These are phyloP conservation scores for Clarireedia hainanense DNA, from an alignment of 2,329 filamentous ascomycete species.

Conservation along the genomic window DNA sequence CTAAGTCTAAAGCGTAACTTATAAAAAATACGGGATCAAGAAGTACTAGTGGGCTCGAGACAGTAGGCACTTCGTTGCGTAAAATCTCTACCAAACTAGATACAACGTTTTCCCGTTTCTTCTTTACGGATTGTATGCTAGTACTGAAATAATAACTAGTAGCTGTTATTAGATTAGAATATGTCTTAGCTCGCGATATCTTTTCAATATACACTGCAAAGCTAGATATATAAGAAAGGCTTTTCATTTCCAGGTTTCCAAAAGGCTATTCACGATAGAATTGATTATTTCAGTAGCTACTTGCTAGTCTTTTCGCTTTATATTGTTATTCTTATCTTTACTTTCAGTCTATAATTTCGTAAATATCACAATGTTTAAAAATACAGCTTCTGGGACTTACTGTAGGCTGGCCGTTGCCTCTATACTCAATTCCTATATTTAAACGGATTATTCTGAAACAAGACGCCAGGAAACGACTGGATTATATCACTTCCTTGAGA, in stretches of 20 bases:
- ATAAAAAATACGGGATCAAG: neutral
- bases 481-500: neutral
- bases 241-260: neutral
- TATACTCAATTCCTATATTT: neutral
- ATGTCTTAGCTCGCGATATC: neutral
- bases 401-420: neutral
- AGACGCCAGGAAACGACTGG: neutral
- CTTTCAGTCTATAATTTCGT: neutral
- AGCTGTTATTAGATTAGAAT: neutral
- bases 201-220: neutral
- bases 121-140: no score
- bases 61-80: neutral
- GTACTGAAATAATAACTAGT: neutral
- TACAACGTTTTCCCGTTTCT: no score
- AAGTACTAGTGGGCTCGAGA: neutral
- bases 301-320: neutral
- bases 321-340: neutral
- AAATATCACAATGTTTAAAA: neutral
- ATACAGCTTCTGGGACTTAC: neutral
- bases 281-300: neutral
- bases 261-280: neutral
- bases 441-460: neutral
- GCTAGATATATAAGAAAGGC: neutral
- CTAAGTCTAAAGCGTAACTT: neutral
- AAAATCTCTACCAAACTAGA: neutral